Percentiles rank a stretch among this genome's conserved stretches.
These are phyloP conservation scores for Cryphonectria nitschkei DNA, from an alignment of 2,329 filamentous ascomycete genomes.

Conservation along the genomic window DNA sequence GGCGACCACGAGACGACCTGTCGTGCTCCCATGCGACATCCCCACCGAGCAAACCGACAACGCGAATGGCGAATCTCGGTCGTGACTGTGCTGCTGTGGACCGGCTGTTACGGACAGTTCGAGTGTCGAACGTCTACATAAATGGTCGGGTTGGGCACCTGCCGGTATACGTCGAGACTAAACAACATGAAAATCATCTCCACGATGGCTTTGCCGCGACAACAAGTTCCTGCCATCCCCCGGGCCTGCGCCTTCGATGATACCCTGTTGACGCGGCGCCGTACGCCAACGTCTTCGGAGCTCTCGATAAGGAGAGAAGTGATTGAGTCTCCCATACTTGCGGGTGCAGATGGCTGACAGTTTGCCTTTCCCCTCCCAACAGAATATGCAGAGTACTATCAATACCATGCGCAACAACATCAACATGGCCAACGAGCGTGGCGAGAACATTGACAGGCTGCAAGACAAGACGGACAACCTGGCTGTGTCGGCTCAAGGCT, in stretches of 20 bases:
- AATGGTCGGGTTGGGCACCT: background rate
- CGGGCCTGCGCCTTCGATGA: background rate
- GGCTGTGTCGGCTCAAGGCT: conserved; percentile 88
- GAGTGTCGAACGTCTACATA: background rate
- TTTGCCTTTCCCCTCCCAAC: conserved; percentile 21
- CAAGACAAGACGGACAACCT: conserved; percentile 96
- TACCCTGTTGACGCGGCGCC: background rate
- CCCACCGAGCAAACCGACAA: background rate
- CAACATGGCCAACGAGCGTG: conserved; percentile 93
- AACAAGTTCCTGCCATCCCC: background rate
- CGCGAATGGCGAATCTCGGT: background rate
- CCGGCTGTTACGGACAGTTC: background rate
- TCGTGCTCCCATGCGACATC: background rate
- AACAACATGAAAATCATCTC: background rate
- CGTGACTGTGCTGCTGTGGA: background rate
- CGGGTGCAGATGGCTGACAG: conserved; percentile 15
- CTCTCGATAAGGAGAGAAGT: conserved; percentile 6
- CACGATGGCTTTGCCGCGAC: background rate
- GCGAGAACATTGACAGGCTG: conserved; percentile 82
- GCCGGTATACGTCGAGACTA: conserved; percentile 1
- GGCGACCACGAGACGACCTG: conserved; percentile 7
- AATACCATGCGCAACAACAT: conserved; percentile 97
- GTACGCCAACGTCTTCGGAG: background rate
- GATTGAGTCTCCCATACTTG: background rate
- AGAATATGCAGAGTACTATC: conserved; percentile 98